These are phyloP conservation scores for Oryza glumipatula DNA, from an alignment of 176 grass and related monocot genomes.

Conservation along the genomic window DNA sequence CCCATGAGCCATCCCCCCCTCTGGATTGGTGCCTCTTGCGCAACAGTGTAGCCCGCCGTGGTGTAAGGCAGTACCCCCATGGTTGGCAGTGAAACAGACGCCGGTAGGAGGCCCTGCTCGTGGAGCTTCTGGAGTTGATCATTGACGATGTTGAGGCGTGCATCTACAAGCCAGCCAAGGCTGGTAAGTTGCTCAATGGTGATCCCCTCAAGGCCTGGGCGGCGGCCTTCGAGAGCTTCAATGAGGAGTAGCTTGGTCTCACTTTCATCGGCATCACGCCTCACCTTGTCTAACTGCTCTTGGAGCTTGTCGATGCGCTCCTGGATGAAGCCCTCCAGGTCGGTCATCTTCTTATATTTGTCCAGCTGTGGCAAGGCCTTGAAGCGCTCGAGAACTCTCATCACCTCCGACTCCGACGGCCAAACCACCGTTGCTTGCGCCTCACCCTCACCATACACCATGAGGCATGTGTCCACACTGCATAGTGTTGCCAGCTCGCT, in stretches of 20 bases:
- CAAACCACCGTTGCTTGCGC: conserved; percentile 26
- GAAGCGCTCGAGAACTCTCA: conserved; percentile 18
- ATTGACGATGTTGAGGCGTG: background rate
- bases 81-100: background rate
- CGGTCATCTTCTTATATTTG: conserved; percentile 50
- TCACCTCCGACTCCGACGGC: conserved; percentile 22
- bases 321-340: conserved; percentile 43
- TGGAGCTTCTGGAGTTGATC: conserved; percentile 2
- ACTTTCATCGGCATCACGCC: conserved; percentile 27
- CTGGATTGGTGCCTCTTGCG: background rate
- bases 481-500: conserved; percentile 52
- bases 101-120: background rate
- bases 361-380: conserved; percentile 46
- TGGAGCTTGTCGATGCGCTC: conserved; percentile 36
- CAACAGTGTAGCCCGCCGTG: no score
- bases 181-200: conserved; percentile 16
- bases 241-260: conserved; percentile 38
- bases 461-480: conserved; percentile 33
- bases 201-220: background rate
- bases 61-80: background rate
- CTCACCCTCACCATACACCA: conserved; percentile 44
- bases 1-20: background rate
- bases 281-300: conserved; percentile 45
- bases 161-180: background rate
- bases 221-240: conserved; percentile 26